Evolutionary conservation across 192 early-diverging fungal genomes (phyloP).

Genomic region (Coemansia sp.): DNA sequence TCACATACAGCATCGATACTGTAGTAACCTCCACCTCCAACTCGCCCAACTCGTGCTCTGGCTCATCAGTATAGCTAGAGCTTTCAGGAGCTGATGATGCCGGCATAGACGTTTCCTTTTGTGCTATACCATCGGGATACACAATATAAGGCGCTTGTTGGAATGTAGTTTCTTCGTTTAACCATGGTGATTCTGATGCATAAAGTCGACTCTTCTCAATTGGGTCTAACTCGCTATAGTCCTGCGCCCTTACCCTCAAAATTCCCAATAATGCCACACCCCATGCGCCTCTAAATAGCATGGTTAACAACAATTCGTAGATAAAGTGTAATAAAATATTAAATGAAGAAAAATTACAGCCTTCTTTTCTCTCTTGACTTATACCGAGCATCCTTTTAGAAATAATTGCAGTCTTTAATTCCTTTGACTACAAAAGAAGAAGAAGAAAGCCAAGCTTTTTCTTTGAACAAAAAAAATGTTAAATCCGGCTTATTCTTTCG

Average conservation of each 20-base stretch:
- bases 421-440: neutral
- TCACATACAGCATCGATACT: too few species aligned
- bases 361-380: too few species aligned
- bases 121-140: slow-evolving; percentile 13
- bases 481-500: too few species aligned
- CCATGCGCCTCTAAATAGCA: too few species aligned
- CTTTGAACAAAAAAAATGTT: neutral
- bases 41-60: too few species aligned
- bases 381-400: too few species aligned
- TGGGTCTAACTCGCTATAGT: neutral
- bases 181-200: slow-evolving; percentile 5
- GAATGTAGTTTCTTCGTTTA: neutral
- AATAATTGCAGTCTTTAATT: too few species aligned
- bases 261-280: too few species aligned
- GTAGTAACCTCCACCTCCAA: too few species aligned
- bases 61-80: too few species aligned
- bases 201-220: neutral
- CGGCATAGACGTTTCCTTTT: slow-evolving; percentile 18
- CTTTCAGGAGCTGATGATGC: neutral
- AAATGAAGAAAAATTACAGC: neutral
- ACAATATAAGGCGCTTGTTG: neutral
- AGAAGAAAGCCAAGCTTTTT: neutral
- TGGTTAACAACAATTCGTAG: neutral
- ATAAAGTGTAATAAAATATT: neutral
- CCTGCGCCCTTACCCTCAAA: too few species aligned